These are phyloP conservation scores for Colletotrichum kahawae DNA, from an alignment of 2,329 filamentous ascomycete genomes.

Conservation along the genomic window DNA sequence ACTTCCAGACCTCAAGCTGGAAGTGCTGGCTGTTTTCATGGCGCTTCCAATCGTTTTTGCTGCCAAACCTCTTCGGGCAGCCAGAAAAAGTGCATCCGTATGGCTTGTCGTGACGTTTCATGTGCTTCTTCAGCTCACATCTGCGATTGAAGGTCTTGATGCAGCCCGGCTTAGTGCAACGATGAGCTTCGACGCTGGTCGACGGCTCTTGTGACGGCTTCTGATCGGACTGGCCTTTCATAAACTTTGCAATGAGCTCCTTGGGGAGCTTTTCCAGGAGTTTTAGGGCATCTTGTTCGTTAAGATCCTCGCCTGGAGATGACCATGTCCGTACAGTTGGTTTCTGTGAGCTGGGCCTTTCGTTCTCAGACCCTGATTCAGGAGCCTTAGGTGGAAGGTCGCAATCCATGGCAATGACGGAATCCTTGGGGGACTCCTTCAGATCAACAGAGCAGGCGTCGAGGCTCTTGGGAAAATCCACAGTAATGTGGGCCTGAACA, in stretches of 20 bases:
- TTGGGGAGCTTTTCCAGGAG: constrained; percentile 32
- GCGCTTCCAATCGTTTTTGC: constrained; percentile 92
- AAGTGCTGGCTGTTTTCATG: constrained; percentile 85
- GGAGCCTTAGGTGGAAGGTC: background rate
- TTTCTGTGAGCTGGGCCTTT: background rate
- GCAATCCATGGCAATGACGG: background rate
- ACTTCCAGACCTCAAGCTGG: constrained; percentile 75
- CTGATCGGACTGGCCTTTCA: constrained; percentile 27
- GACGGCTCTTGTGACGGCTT: constrained; percentile 19
- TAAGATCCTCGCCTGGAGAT: background rate
- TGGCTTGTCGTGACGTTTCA: constrained; percentile 79
- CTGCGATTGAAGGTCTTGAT: constrained; percentile 51
- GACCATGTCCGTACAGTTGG: background rate
- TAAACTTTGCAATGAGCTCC: constrained; percentile 26
- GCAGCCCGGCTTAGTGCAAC: constrained; percentile 35
- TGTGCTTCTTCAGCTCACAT: constrained; percentile 75
- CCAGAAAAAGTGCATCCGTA: constrained; percentile 79
- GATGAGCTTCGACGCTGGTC: background rate
- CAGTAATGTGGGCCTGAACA: background rate
- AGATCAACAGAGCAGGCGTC: background rate
- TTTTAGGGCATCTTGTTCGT: constrained; percentile 13
- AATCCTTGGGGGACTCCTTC: background rate
- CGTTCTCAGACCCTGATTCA: background rate
- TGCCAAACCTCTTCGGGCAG: constrained; percentile 81
- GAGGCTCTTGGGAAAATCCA: background rate